Conservation (phyloP, 768 basidiomycete species). For the Boletus pseudopeckii region DNA sequence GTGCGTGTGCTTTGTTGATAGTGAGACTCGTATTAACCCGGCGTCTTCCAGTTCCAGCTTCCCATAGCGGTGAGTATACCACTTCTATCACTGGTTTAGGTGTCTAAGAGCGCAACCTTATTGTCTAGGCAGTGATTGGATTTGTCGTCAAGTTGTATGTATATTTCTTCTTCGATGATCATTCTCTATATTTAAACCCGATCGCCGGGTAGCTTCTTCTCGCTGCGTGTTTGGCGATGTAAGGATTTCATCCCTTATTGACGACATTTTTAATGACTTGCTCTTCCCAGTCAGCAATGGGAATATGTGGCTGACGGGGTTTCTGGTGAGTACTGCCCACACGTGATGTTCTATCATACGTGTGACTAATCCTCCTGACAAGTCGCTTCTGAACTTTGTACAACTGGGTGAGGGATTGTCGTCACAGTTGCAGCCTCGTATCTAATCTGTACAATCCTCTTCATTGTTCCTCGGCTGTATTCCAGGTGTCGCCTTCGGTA, state of each 20-base stretch:
- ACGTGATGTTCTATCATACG: background rate
- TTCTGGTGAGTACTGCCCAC: conserved; percentile 38
- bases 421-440: background rate
- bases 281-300: conserved; percentile 48
- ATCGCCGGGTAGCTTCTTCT: conserved; percentile 41
- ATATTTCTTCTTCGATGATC: background rate
- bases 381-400: conserved; percentile 47
- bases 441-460: background rate
- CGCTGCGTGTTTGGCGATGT: conserved; percentile 65
- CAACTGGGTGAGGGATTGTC: conserved; percentile 43
- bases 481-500: conserved; percentile 40
- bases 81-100: background rate
- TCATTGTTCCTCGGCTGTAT: conserved; percentile 1
- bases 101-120: conserved; percentile 1
- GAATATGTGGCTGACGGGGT: conserved; percentile 43
- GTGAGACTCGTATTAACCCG: conserved; percentile 3
- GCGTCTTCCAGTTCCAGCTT: conserved; percentile 39
- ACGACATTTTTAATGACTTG: background rate
- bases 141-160: conserved; percentile 55
- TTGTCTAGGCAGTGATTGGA: conserved; percentile 47
- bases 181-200: background rate
- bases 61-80: conserved; percentile 33
- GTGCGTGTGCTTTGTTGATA: conserved; percentile 30
- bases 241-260: conserved; percentile 18
- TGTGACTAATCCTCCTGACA: conserved; percentile 1